phyloP scores from a whole-genome alignment of 441 rosid species.

The Pelargonium cotyledonis region DNA sequence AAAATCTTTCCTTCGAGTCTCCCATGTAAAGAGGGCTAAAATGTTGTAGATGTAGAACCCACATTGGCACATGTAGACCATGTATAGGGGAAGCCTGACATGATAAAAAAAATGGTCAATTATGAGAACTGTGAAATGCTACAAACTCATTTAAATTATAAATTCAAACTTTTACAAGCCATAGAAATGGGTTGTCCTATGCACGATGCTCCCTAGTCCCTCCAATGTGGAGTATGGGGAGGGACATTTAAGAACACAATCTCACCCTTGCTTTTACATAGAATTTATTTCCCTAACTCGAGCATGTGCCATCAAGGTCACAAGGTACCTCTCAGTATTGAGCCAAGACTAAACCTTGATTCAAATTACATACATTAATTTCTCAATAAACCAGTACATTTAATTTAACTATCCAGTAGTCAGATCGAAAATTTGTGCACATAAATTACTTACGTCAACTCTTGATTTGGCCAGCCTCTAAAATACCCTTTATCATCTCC shows the following conservation, averaged over 20 bases:
- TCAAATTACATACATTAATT: too few relatives aligned
- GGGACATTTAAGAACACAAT: too few relatives aligned
- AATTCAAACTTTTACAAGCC: not conserved
- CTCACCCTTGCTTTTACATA: too few relatives aligned
- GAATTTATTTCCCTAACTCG: too few relatives aligned
- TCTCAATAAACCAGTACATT: not conserved
- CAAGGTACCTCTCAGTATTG: too few relatives aligned
- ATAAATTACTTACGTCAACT: constrained; percentile 58
- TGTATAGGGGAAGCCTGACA: constrained; percentile 57
- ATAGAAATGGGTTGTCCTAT: not conserved
- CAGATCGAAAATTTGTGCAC: constrained; percentile 11
- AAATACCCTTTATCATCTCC: constrained; percentile 51
- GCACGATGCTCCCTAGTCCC: too few relatives aligned
- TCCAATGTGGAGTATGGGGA: too few relatives aligned
- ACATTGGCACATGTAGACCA: constrained; percentile 85
- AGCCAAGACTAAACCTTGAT: too few relatives aligned
- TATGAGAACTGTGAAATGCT: not conserved
- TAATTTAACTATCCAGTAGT: not conserved
- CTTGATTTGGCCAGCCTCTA: constrained; percentile 85
- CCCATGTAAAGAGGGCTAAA: constrained; percentile 86
- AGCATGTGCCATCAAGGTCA: too few relatives aligned
- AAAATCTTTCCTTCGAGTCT: constrained; percentile 92
- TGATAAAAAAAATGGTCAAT: constrained; percentile 12
- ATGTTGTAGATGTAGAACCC: constrained; percentile 77
- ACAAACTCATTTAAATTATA: not conserved